phyloP scores from a whole-genome alignment of 2,329 filamentous ascomycete genomes.

The Exophiala calicioides region DNA sequence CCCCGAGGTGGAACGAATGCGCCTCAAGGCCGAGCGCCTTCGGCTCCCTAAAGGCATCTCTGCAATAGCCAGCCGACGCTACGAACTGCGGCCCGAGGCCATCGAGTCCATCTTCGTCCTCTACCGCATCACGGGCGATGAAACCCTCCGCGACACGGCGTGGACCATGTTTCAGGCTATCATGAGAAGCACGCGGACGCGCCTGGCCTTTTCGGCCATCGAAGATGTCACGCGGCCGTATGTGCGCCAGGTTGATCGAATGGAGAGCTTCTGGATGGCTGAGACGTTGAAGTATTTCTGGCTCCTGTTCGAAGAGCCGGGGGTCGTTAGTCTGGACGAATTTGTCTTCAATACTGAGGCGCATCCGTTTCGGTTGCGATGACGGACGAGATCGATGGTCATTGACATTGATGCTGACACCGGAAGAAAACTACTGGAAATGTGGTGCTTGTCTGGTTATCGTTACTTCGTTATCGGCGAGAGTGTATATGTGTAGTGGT shows the following conservation, averaged over 20 bases:
- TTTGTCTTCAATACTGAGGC: slow-evolving; percentile 33
- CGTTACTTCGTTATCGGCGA: too few relatives aligned
- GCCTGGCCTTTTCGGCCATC: slow-evolving; percentile 42
- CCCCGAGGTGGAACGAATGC: slow-evolving; percentile 7
- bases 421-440: too few relatives aligned
- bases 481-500: too few relatives aligned
- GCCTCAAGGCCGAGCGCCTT: slow-evolving; percentile 38
- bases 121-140: slow-evolving; percentile 61
- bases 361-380: slow-evolving; percentile 27
- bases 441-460: too few relatives aligned
- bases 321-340: slow-evolving; percentile 30
- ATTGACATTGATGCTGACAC: too few relatives aligned
- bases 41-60: slow-evolving; percentile 39
- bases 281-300: slow-evolving; percentile 36
- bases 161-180: slow-evolving; percentile 54
- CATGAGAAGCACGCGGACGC: slow-evolving; percentile 44
- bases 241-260: slow-evolving; percentile 23
- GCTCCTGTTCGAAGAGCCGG: slow-evolving; percentile 31
- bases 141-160: slow-evolving; percentile 46
- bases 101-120: slow-evolving; percentile 63
- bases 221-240: slow-evolving; percentile 26
- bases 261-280: slow-evolving; percentile 35
- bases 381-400: too few relatives aligned
- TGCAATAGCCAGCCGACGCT: slow-evolving; percentile 43
- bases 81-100: slow-evolving; percentile 64